Base-by-base conservation (phyloP, 2,329 filamentous ascomycete species). In the Fusarium tuaranense region DNA sequence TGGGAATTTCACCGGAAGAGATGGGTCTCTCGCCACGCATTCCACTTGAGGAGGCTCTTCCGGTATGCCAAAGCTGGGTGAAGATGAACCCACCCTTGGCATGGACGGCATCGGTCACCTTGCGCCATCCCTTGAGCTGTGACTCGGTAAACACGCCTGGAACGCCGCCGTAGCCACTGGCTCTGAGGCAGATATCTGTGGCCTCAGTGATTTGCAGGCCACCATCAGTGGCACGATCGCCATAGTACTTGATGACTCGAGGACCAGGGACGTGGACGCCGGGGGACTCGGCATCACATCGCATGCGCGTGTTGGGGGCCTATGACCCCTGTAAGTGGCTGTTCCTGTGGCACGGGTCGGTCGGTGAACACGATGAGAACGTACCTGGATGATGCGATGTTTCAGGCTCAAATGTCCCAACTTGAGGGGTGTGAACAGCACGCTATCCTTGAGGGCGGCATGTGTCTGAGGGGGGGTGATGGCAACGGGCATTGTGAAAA, bases 1-100 rank as follows among this genome's bases (percentile, higher is more conserved):
- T 83, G 16, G 81, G 78, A 6, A 76, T 72, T 12, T 78, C 74
- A n/a, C 77, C 78, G 1, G 81, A 76, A 9, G 74, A 77, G 12
- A 78, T 55, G 16, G 72, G 73, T 20, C 67, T 67, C 59, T 76
- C 70, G 22, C 76, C 76, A 25, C 76, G 74, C 51, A 78, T 70
- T 0, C 72, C 76, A 6, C 72, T 80, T 41, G 62, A 81, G 4
- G 88, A 88, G 4, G 86, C 86, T 4, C 92, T 86, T 13, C 92
- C 91, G 2, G 90, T 82, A 1, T 87, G 87, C 89, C 90, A 92
- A 1, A 93, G 84, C 81, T 93, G 92, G 22, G 86, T 80, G 81
- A 86, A 92, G 74, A 92, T 90, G 78, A 78, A 72, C 9, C 81
- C 81, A 5, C 81, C 77, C 44, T 79, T 78, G 9, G 77, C 79